Conservation (phyloP, 176 grass and related monocot species). For the Tillandsia leiboldiana region DNA sequence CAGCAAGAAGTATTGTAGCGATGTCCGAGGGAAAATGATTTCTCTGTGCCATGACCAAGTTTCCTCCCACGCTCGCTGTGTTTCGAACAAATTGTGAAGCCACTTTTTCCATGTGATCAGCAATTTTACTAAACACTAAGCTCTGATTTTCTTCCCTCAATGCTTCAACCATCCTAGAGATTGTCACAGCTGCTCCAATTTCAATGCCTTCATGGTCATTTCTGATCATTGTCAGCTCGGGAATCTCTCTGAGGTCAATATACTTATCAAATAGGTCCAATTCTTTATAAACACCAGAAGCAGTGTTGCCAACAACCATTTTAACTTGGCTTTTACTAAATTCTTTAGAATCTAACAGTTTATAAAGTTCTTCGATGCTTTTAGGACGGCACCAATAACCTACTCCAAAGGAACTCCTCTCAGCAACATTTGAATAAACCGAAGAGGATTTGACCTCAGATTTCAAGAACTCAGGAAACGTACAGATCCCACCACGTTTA, state of each 20-base stretch:
- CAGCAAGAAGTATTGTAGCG: slow-evolving; percentile 73
- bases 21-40: slow-evolving; percentile 64
- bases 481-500: slow-evolving; percentile 30
- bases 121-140: slow-evolving; percentile 58
- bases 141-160: slow-evolving; percentile 32
- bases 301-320: slow-evolving; percentile 72
- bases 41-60: slow-evolving; percentile 81
- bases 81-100: slow-evolving; percentile 78
- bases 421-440: slow-evolving; percentile 5
- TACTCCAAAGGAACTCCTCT: background rate
- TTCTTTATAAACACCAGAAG: slow-evolving; percentile 78
- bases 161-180: slow-evolving; percentile 50
- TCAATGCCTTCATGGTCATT: slow-evolving; percentile 34
- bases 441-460: slow-evolving; percentile 46
- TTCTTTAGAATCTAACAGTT: slow-evolving; percentile 27
- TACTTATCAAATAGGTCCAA: slow-evolving; percentile 48
- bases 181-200: slow-evolving; percentile 57
- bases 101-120: slow-evolving; percentile 86
- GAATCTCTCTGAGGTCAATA: slow-evolving; percentile 65
- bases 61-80: slow-evolving; percentile 79
- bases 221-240: slow-evolving; percentile 45
- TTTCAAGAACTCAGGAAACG: slow-evolving; percentile 76
- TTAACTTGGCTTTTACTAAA: slow-evolving; percentile 32
- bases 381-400: slow-evolving; percentile 41
- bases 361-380: slow-evolving; percentile 44